These are phyloP conservation scores for Oleoguttula mirabilis DNA, from an alignment of 495 filamentous ascomycete species.

Conservation along the genomic window DNA sequence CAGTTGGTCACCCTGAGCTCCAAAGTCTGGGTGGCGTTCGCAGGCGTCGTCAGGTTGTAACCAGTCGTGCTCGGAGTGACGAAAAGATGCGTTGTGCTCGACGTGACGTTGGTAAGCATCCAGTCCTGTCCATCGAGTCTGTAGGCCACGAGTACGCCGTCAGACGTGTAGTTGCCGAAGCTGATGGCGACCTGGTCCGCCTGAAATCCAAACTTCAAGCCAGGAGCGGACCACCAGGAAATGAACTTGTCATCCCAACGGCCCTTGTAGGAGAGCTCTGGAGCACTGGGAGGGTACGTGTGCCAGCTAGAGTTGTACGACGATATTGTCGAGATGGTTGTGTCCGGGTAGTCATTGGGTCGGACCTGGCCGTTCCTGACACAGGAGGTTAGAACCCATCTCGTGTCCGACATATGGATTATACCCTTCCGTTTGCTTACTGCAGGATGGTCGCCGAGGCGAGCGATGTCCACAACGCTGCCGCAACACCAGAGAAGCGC, in stretches of 20 bases:
- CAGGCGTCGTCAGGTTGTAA: conserved; percentile 28
- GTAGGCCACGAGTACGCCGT: conserved; percentile 48
- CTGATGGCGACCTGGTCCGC: conserved; percentile 39
- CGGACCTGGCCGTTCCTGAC: conserved; percentile 52
- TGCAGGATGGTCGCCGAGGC: no score
- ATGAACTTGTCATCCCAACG: conserved; percentile 56
- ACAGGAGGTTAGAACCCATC: no score
- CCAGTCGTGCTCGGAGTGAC: conserved; percentile 36
- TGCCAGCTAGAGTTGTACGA: conserved; percentile 26
- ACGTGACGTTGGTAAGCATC: conserved; percentile 56
- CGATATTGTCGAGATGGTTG: conserved; percentile 30
- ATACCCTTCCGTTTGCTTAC: no score
- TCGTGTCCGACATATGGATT: no score
- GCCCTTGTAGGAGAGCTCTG: conserved; percentile 57
- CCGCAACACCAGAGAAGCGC: no score
- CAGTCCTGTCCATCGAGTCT: conserved; percentile 53
- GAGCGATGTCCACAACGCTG: no score
- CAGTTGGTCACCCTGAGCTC: conserved; percentile 54
- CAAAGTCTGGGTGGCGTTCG: conserved; percentile 35
- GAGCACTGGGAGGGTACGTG: conserved; percentile 43
- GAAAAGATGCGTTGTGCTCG: conserved; percentile 48
- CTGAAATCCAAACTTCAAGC: conserved; percentile 49
- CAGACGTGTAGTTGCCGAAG: conserved; percentile 46
- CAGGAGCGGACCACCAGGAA: conserved; percentile 54
- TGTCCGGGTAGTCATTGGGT: conserved; percentile 32